Conservation (phyloP, 2,329 filamentous ascomycete species). For the Fusarium annulatum region DNA sequence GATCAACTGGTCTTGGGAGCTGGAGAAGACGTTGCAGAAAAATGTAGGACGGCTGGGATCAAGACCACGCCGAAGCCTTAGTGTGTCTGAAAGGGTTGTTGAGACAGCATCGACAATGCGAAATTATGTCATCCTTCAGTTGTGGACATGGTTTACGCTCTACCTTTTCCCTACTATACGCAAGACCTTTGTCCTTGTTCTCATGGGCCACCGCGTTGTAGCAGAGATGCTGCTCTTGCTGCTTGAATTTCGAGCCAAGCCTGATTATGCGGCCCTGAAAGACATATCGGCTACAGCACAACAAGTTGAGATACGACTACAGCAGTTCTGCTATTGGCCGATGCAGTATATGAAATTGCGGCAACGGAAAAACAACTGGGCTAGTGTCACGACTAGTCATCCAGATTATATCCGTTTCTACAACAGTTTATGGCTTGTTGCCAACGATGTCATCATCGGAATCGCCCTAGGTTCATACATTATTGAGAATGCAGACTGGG, state of each 20-base stretch:
- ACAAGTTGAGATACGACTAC: constrained; percentile 94
- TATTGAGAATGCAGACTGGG: constrained; percentile 90
- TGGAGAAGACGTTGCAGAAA: constrained; percentile 85
- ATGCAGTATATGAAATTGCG: constrained; percentile 94
- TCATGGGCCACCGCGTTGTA: constrained; percentile 82
- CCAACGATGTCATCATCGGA: constrained; percentile 98
- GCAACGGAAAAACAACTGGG: constrained; percentile 92
- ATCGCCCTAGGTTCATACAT: constrained; percentile 97
- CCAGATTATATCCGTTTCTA: constrained; percentile 99
- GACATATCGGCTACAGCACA: constrained; percentile 97
- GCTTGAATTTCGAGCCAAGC: constrained; percentile 85
- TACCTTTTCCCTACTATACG: constrained; percentile 84
- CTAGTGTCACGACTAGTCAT: constrained; percentile 93
- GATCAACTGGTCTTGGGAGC: constrained; percentile 94
- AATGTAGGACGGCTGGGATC: constrained; percentile 88
- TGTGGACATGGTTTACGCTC: constrained; percentile 77
- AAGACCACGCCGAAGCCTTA: constrained; percentile 83
- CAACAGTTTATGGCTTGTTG: constrained; percentile 97
- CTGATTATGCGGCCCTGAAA: constrained; percentile 86
- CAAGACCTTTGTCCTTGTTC: constrained; percentile 76
- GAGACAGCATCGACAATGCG: constrained; percentile 90
- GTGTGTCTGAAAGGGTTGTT: constrained; percentile 93
- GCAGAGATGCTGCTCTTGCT: constrained; percentile 83
- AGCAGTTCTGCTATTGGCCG: constrained; percentile 99
- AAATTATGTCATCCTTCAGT: constrained; percentile 74